Evolutionary conservation across 2,329 filamentous ascomycete species (phyloP), one percentile per base, ranked within the genome.

Genomic region (Neonectria coccinea): DNA sequence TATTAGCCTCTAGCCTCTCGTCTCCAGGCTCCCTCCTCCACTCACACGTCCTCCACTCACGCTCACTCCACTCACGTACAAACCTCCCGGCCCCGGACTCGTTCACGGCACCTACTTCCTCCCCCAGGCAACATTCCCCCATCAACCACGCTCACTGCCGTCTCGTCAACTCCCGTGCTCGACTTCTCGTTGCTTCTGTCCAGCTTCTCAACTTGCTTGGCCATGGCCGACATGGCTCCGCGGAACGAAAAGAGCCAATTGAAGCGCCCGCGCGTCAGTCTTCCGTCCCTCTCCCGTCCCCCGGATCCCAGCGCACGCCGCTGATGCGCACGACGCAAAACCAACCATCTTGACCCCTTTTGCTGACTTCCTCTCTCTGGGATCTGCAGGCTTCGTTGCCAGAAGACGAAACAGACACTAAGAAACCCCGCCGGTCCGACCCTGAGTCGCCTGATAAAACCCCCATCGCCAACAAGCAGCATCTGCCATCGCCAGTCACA

Each of bases 341-440:
- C 44, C 60, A 56, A 65, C 63, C 65, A 51, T 64, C 54, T 55
- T 54, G 47, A 47, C 31, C 54, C 45, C 33, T 33, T 42, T 59
- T 42, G 61, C 75, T 78, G 54, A 78, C 70, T 52, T 59, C 27
- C 45, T 52, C 60, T 29, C 42, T 60, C 66, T 59, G 57, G 22
- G 18, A 62, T 52, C 45, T 64, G 62, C 65, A 94, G 92, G 86
- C 84, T 71, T 92, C 91, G 45, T 83, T 86, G 56, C 89, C 88
- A 71, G 88, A 90, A 59, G 84, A 87, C 71, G 82, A 85, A 67
- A 84, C 85, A 67, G 91, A 94, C 67, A 82, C 86, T 67, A 97
- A 97, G 86, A 97, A 97, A 79, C 89, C 91, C 64, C 91, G 95
- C 67, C 89, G 93, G 62, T 94, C 92, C 48, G 85, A 92, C 70